phyloP scores from a whole-genome alignment of 192 early-diverging fungal genomes.

The Coemansia furcata region DNA sequence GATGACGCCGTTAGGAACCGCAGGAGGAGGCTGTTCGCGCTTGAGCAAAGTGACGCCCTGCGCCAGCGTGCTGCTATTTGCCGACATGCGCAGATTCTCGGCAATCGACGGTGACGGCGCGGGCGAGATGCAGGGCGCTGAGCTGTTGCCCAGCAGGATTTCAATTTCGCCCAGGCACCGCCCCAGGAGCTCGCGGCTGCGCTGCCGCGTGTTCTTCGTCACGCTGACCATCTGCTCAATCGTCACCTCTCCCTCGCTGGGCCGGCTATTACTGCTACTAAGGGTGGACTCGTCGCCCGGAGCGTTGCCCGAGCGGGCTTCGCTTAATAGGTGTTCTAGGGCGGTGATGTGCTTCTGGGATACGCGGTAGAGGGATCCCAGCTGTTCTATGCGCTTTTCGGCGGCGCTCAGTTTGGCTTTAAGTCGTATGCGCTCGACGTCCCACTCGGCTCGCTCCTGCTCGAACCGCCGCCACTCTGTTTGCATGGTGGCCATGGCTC shows the following conservation, averaged over 20 bases:
- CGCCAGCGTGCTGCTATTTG: neutral
- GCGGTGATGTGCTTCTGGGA: conserved; percentile 34
- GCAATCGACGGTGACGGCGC: neutral
- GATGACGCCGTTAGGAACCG: neutral
- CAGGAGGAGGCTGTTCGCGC: neutral
- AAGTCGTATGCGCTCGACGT: conserved; percentile 42
- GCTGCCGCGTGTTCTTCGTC: conserved; percentile 14
- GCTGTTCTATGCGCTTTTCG: conserved; percentile 43
- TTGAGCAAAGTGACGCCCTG: neutral
- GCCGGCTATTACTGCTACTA: neutral
- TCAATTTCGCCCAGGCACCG: conserved; percentile 43
- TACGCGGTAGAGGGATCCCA: conserved; percentile 13
- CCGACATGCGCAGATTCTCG: neutral
- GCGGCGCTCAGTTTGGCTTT: conserved; percentile 33
- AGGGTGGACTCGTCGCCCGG: neutral
- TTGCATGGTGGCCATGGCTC: conserved; percentile 30
- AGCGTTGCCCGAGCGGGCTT: neutral
- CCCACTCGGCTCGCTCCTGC: conserved; percentile 42
- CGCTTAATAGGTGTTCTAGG: conserved; percentile 22
- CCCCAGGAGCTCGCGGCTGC: conserved; percentile 23
- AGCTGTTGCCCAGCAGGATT: conserved; percentile 9
- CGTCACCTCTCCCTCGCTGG: neutral
- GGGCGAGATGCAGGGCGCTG: neutral
- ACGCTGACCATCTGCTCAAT: conserved; percentile 18
- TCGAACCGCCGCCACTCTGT: conserved; percentile 49